Evolutionary conservation across 2,329 filamentous ascomycete genomes (phyloP).

Genomic region (Xylariaceae sp.): DNA sequence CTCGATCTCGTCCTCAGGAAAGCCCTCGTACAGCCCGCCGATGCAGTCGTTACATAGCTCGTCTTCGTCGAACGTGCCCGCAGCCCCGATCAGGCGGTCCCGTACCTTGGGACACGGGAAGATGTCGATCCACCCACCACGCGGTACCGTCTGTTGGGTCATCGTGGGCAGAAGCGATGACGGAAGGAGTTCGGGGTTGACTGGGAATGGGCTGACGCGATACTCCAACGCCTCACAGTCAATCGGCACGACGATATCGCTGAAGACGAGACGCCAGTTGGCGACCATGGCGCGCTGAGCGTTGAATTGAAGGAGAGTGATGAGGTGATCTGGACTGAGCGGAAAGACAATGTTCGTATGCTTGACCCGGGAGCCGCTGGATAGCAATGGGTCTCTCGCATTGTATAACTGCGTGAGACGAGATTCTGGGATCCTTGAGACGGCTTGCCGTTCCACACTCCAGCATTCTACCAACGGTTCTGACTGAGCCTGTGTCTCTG

Average conservation of each 20-base stretch:
- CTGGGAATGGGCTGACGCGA: slow-evolving; percentile 26
- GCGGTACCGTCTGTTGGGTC: slow-evolving; percentile 34
- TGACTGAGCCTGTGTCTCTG: slow-evolving; percentile 14
- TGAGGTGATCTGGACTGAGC: slow-evolving; percentile 36
- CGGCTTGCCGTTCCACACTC: slow-evolving; percentile 27
- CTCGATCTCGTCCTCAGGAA: slow-evolving; percentile 37
- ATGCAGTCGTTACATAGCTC: slow-evolving; percentile 39
- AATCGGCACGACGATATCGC: slow-evolving; percentile 26
- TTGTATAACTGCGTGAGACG: slow-evolving; percentile 28
- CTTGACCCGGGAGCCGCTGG: slow-evolving; percentile 16
- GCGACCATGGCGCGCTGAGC: slow-evolving; percentile 31
- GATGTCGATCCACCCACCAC: slow-evolving; percentile 38
- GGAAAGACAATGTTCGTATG: slow-evolving; percentile 29
- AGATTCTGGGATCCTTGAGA: slow-evolving; percentile 27
- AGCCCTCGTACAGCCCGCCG: slow-evolving; percentile 39
- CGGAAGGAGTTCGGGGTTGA: slow-evolving; percentile 25
- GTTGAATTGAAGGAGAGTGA: slow-evolving; percentile 38
- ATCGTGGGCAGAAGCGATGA: slow-evolving; percentile 31
- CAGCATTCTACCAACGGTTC: slow-evolving; percentile 31
- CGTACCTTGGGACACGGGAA: slow-evolving; percentile 34
- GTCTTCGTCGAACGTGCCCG: slow-evolving; percentile 36
- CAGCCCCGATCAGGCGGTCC: slow-evolving; percentile 34
- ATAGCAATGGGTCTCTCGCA: slow-evolving; percentile 25
- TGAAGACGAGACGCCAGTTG: slow-evolving; percentile 33
- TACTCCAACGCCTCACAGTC: slow-evolving; percentile 28